Base-by-base conservation (phyloP, 495 filamentous ascomycete species). In the Hypoxylon crocopeplum region DNA sequence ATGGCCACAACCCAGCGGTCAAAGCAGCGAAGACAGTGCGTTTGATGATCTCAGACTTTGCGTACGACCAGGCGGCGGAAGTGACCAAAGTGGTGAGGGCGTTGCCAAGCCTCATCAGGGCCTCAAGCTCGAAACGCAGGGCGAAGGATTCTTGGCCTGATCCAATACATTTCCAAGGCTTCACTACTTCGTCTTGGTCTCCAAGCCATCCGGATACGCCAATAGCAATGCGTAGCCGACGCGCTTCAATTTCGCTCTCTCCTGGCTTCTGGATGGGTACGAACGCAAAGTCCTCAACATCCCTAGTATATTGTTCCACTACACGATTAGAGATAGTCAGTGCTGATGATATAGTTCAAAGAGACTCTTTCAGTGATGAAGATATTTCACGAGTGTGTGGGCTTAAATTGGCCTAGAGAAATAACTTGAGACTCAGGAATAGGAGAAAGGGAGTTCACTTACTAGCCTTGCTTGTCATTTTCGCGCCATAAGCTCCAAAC, bases 201-300 rank as follows among this genome's bases (percentile, higher is more conserved):
- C 81, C 88, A 7, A 96, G 71, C 92, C 92, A 98, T 29, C 94
- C 94, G 17, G 86, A 88, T 45, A 97, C 85, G 11, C 89, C 86
- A 59, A 98, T 85, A 0, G 88, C 91, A 17, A 98, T 83, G 8
- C 93, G 84, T 21, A 97, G 71, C 11, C 91, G 84, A 45, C 91
- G 75, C 40, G 71, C 66, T 15, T 74, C 69, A 2, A 70, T 69
- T 22, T 67, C 55, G 33, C 71, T 61, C 19, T 70, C 68, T 53
- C 75, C 64, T 45, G 71, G 39, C 62, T 71, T 72, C 44, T 71
- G 66, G 27, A 94, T 77, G 0, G 93, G 92, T 3, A 97, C 71
- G 62, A 98, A 97, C 0, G 87, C 91, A 69, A 97, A 97, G 69
- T 98, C 93, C 45, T 89, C 82, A 5, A 97, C 89, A 56, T 97